Conservation (phyloP, 2,329 filamentous ascomycete genomes). For the Nothophoma quercina region DNA sequence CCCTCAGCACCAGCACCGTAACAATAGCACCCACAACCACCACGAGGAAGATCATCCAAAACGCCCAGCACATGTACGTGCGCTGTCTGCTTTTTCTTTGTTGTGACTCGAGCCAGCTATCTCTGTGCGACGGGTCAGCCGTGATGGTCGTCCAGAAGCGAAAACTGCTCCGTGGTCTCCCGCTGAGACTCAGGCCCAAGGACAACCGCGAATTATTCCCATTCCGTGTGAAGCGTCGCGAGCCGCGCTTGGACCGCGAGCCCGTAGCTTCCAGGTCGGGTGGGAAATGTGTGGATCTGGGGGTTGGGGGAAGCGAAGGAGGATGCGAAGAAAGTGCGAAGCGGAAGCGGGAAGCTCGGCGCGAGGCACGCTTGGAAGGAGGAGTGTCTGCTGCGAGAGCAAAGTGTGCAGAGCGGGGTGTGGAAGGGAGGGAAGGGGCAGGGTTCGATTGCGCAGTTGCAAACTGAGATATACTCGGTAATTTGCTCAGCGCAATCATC, state of each 20-base stretch:
- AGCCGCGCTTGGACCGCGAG: neutral
- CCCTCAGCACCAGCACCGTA: conserved; percentile 55
- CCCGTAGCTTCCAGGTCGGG: too few relatives aligned
- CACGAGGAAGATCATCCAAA: conserved; percentile 56
- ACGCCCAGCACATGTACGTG: conserved; percentile 57
- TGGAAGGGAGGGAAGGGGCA: neutral
- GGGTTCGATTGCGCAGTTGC: too few relatives aligned
- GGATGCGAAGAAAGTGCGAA: conserved; percentile 8
- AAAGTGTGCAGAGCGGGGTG: conserved; percentile 10
- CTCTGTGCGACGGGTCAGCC: conserved; percentile 16
- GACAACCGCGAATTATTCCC: conserved; percentile 30
- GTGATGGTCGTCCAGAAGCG: conserved; percentile 44
- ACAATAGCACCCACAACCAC: conserved; percentile 56
- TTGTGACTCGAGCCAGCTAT: conserved; percentile 61
- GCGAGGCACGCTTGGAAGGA: neutral
- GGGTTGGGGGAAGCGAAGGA: conserved; percentile 2
- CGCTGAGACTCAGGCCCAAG: conserved; percentile 27
- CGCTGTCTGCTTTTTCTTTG: conserved; percentile 57
- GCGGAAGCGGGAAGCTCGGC: conserved; percentile 12
- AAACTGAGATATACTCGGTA: too few relatives aligned
- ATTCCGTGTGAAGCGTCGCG: conserved; percentile 15
- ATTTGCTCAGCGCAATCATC: conserved; percentile 7
- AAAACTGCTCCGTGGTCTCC: conserved; percentile 37
- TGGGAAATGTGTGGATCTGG: neutral
- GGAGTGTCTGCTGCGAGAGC: conserved; percentile 1